Conservation (phyloP, 129 eudicot genomes). For the Saussurea involucrata region DNA sequence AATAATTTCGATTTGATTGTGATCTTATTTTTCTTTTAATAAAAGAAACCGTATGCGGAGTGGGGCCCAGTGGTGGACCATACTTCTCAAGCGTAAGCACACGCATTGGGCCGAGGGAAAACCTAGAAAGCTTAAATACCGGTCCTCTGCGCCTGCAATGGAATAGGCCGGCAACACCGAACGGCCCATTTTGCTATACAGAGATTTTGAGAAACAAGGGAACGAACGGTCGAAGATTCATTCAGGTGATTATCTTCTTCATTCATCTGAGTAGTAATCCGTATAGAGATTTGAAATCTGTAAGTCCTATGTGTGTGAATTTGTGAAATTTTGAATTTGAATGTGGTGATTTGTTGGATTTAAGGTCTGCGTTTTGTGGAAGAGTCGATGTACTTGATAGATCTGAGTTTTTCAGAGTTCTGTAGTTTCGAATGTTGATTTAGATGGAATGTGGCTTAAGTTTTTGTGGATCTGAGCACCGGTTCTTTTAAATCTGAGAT, state of each 20-base stretch:
- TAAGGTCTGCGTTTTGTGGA: background rate
- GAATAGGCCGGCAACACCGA: conserved; percentile 19
- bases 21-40: background rate
- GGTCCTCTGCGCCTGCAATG: background rate
- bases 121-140: conserved; percentile 26
- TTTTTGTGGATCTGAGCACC: conserved; percentile 11
- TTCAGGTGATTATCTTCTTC: conserved; percentile 17
- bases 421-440: background rate
- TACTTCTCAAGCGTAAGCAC: conserved; percentile 2
- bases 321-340: background rate
- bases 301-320: background rate
- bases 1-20: background rate
- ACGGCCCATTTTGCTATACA: conserved; percentile 18
- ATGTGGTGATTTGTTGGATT: conserved; percentile 6
- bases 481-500: background rate
- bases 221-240: background rate
- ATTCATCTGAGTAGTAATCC: background rate
- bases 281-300: background rate
- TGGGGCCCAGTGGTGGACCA: conserved; percentile 25
- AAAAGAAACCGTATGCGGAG: background rate
- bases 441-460: conserved; percentile 1
- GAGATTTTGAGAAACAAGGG: background rate
- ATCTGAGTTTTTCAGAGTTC: background rate
- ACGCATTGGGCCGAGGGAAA: conserved; percentile 20
- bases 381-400: background rate